phyloP scores from a whole-genome alignment of 2,329 filamentous ascomycete species.

The Venturia asperata region DNA sequence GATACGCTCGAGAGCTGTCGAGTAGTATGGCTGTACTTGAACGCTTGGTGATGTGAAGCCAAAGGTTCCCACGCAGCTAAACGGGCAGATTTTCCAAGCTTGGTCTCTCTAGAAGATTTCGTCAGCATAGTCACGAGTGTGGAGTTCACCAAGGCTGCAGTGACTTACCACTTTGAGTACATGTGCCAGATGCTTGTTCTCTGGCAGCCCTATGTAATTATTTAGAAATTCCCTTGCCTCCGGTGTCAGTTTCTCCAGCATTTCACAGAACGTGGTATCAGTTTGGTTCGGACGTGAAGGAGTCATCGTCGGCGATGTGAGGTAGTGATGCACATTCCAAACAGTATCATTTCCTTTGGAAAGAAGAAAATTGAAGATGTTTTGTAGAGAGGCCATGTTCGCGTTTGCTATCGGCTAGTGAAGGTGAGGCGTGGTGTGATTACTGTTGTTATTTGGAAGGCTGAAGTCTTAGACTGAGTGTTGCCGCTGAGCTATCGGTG shows the following conservation, averaged over 20 bases:
- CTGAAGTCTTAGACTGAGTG: background rate
- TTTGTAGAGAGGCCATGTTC: background rate
- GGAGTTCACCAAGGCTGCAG: background rate
- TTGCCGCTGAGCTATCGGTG: background rate
- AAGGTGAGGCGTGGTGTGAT: conserved; percentile 2
- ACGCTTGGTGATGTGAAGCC: conserved; percentile 14
- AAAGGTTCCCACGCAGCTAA: conserved; percentile 17
- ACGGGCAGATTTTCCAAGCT: conserved; percentile 17
- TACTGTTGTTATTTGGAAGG: background rate
- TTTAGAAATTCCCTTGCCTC: conserved; percentile 12
- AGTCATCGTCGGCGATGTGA: background rate
- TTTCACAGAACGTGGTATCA: background rate
- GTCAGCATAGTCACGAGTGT: background rate
- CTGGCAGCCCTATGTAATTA: background rate
- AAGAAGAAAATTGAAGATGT: background rate
- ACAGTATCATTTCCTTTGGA: conserved; percentile 3
- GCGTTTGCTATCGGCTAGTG: background rate
- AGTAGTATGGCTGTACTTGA: conserved; percentile 1
- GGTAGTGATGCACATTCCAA: background rate
- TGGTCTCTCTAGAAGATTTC: conserved; percentile 14
- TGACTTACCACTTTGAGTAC: conserved; percentile 12
- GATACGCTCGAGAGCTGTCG: conserved; percentile 28
- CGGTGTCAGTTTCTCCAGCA: background rate
- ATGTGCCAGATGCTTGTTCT: background rate
- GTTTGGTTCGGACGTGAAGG: background rate